Evolutionary conservation across 352 stramenopile species (phyloP).

Genomic region (Globisporangium abappressorium): DNA sequence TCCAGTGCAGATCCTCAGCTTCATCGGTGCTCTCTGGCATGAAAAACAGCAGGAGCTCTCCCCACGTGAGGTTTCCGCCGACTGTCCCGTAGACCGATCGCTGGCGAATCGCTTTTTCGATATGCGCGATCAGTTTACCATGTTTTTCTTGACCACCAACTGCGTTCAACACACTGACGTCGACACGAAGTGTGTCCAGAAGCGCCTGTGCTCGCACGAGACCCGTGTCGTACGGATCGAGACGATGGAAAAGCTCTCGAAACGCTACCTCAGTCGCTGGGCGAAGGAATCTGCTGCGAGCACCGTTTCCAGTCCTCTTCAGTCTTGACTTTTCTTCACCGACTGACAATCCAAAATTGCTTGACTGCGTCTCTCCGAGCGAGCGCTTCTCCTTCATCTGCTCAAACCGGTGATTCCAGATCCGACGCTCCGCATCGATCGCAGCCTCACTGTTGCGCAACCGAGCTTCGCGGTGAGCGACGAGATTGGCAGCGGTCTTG

Average conservation of each 20-base stretch:
- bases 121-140: constrained; percentile 31
- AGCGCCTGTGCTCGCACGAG: constrained; percentile 34
- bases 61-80: constrained; percentile 59
- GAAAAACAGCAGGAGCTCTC: constrained; percentile 70
- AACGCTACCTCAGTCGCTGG: constrained; percentile 52
- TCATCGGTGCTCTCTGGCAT: constrained; percentile 32
- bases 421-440: constrained; percentile 39
- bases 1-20: background rate
- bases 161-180: constrained; percentile 31
- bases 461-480: constrained; percentile 49
- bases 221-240: constrained; percentile 63
- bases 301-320: background rate
- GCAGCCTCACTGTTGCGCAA: constrained; percentile 70
- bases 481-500: constrained; percentile 32
- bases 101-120: constrained; percentile 34
- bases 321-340: constrained; percentile 5
- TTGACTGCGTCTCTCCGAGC: background rate
- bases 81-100: constrained; percentile 20
- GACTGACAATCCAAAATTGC: background rate
- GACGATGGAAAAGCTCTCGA: constrained; percentile 56
- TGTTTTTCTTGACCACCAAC: constrained; percentile 32
- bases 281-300: constrained; percentile 35
- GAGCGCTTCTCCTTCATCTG: constrained; percentile 19
- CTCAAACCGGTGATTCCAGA: constrained; percentile 31
- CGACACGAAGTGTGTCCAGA: constrained; percentile 35